Conservation (phyloP, 371 early-diverging fungal species). For the Haplosporangium sp. region DNA sequence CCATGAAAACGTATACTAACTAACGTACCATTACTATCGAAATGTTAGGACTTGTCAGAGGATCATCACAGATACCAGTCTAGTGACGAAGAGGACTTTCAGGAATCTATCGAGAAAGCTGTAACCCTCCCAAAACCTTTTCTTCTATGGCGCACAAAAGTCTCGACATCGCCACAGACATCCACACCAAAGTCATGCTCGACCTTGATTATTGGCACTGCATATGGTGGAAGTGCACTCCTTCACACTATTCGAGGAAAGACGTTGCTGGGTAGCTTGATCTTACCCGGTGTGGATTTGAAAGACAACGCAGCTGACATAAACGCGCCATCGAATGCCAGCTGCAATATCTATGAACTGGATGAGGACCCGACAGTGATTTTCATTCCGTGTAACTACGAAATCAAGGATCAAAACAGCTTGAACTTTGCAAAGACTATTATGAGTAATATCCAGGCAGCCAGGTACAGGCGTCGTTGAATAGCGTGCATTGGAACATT, state of each 20-base stretch:
- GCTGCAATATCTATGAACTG: slow-evolving; percentile 44
- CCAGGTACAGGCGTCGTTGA: slow-evolving; percentile 12
- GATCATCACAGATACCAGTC: slow-evolving; percentile 55
- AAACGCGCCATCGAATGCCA: slow-evolving; percentile 38
- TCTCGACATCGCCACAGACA: not conserved
- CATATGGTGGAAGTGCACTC: slow-evolving; percentile 40
- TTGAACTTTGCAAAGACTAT: slow-evolving; percentile 49
- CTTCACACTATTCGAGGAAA: slow-evolving; percentile 36
- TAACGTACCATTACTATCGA: not conserved
- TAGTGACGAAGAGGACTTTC: slow-evolving; percentile 55
- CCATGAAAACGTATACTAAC: too few relatives aligned
- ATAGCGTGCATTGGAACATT: not conserved
- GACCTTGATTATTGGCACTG: slow-evolving; percentile 44
- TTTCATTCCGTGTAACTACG: slow-evolving; percentile 40
- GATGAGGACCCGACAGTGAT: slow-evolving; percentile 34
- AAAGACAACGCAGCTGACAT: slow-evolving; percentile 41
- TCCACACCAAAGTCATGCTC: slow-evolving; percentile 25
- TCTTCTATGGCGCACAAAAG: slow-evolving; percentile 22
- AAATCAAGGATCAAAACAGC: slow-evolving; percentile 46
- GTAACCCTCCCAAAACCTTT: slow-evolving; percentile 46
- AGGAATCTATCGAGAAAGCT: slow-evolving; percentile 31
- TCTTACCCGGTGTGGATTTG: slow-evolving; percentile 46
- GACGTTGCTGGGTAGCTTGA: slow-evolving; percentile 38
- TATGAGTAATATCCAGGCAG: slow-evolving; percentile 36
- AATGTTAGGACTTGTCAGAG: slow-evolving; percentile 31